These are phyloP conservation scores for Phytophthora pseudosyringae DNA, from an alignment of 352 stramenopile species.

Conservation along the genomic window DNA sequence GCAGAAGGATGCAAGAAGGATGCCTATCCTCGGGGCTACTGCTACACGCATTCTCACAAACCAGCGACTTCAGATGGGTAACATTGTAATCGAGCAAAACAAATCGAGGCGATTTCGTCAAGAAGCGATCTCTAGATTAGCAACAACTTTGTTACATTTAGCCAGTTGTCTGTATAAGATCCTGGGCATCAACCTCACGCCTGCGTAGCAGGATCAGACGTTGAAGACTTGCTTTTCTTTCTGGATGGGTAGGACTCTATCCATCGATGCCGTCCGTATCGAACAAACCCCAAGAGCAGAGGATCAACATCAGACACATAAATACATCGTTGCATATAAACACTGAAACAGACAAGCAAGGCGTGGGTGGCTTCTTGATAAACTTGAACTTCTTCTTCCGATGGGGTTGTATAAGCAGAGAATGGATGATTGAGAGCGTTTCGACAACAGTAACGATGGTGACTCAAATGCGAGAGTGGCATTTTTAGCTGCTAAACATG, in stretches of 20 bases:
- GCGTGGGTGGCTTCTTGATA: no score
- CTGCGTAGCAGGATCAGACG: conserved; percentile 9
- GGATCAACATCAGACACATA: conserved; percentile 7
- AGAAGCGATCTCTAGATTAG: no score
- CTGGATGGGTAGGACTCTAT: conserved; percentile 23
- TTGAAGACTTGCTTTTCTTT: conserved; percentile 17
- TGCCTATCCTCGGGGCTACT: neutral
- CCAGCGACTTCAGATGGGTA: no score
- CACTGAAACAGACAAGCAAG: no score
- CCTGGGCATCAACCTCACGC: conserved; percentile 3
- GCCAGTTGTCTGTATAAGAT: neutral
- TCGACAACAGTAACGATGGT: no score
- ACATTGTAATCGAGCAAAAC: no score
- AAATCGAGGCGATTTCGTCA: no score
- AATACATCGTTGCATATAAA: neutral
- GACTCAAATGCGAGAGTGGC: no score
- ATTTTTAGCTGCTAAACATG: no score
- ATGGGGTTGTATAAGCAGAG: neutral
- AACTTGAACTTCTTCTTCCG: no score
- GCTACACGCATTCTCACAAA: no score
- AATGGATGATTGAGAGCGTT: neutral
- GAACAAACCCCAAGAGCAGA: conserved; percentile 19
- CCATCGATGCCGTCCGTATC: conserved; percentile 1
- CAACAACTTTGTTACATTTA: neutral
- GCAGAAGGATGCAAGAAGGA: neutral